These are phyloP conservation scores for Globisporangium lucens DNA, from an alignment of 352 stramenopile genomes.

Conservation along the genomic window DNA sequence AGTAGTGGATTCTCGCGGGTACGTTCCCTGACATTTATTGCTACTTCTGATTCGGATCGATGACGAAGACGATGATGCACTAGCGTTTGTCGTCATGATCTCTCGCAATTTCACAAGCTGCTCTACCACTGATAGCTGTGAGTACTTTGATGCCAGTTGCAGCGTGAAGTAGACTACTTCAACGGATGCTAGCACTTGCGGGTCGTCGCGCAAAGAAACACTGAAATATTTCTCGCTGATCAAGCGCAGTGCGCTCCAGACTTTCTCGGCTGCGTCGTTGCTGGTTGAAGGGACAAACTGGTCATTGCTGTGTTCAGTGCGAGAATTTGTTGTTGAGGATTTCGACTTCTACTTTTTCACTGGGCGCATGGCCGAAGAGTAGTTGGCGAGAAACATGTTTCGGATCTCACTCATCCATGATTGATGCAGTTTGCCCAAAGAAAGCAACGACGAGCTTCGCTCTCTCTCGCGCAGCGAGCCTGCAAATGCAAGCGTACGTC, in stretches of 20 bases:
- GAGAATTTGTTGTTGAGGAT: background rate
- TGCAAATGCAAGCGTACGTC: constrained; percentile 35
- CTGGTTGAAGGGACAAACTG: background rate
- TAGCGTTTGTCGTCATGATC: constrained; percentile 25
- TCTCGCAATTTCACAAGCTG: constrained; percentile 16
- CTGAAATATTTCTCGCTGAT: constrained; percentile 73
- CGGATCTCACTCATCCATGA: constrained; percentile 54
- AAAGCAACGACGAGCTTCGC: constrained; percentile 29
- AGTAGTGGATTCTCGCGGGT: background rate
- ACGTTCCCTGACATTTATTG: background rate
- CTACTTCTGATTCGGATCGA: background rate
- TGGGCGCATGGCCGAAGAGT: background rate
- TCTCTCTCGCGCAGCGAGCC: constrained; percentile 10
- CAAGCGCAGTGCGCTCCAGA: constrained; percentile 27
- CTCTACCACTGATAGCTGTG: background rate
- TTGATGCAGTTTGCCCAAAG: constrained; percentile 58
- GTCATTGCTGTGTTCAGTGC: background rate
- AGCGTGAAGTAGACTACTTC: constrained; percentile 47
- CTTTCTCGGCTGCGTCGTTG: constrained; percentile 25
- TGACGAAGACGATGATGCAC: constrained; percentile 12
- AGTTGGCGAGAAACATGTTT: constrained; percentile 42
- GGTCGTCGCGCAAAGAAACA: constrained; percentile 36
- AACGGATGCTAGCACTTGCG: constrained; percentile 18
- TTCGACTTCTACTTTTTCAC: background rate
- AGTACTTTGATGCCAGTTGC: constrained; percentile 23